Evolutionary conservation across 805 yeast genomes (phyloP).

Genomic region (Myxozyma vanderwaltii): DNA sequence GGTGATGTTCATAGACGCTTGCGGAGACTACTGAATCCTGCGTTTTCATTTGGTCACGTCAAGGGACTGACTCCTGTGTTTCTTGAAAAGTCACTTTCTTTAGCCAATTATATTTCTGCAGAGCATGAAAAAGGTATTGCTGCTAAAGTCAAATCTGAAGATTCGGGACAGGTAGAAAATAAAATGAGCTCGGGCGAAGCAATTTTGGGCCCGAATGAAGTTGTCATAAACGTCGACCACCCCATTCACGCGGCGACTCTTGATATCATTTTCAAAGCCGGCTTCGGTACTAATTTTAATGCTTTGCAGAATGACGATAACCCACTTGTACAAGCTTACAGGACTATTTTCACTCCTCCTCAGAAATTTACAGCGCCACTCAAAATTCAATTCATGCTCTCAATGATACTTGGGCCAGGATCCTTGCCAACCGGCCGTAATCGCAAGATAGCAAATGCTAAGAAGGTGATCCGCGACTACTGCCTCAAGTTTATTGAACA

Average conservation of each 20-base stretch:
- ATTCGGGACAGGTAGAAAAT: not conserved
- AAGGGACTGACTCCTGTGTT: conserved; percentile 24
- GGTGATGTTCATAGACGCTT: conserved; percentile 26
- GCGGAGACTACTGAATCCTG: conserved; percentile 20
- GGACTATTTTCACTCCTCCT: conserved; percentile 7
- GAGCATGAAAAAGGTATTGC: not conserved
- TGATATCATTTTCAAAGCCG: conserved; percentile 28
- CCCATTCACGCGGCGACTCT: conserved; percentile 22
- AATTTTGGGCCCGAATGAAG: not conserved
- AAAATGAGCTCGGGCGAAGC: no score
- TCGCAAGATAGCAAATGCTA: conserved; percentile 2
- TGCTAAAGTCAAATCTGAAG: not conserved
- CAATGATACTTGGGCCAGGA: conserved; percentile 6
- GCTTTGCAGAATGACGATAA: conserved; percentile 18
- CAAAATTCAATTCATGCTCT: not conserved
- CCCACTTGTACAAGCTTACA: conserved; percentile 21
- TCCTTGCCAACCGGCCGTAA: conserved; percentile 10
- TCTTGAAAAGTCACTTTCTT: conserved; percentile 9
- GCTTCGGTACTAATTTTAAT: conserved; percentile 25
- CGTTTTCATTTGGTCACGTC: conserved; percentile 30
- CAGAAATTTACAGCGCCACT: not conserved
- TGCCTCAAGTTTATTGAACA: conserved; percentile 17
- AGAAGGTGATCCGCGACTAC: conserved; percentile 1
- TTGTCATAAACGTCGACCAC: conserved; percentile 11
- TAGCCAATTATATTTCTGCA: conserved; percentile 4